Evolutionary conservation across 2,329 filamentous ascomycete genomes (phyloP).

Genomic region (Ophiostoma piceae): DNA sequence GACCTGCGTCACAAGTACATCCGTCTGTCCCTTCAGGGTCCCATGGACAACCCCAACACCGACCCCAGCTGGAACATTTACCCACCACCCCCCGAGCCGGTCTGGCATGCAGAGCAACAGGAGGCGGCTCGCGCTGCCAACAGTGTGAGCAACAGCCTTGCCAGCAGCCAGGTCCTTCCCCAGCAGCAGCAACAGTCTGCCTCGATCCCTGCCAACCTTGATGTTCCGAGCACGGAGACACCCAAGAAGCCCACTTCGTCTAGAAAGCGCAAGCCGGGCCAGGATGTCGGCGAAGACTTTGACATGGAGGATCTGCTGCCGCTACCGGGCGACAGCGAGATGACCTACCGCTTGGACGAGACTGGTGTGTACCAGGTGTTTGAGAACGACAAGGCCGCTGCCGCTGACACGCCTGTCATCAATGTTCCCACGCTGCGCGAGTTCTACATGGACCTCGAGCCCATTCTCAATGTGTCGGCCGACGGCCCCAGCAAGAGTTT

Average conservation of each 20-base stretch:
- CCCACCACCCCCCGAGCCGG: slow-evolving; percentile 83
- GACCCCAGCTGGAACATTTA: slow-evolving; percentile 80
- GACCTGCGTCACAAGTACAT: slow-evolving; percentile 88
- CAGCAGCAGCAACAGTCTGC: slow-evolving; percentile 27
- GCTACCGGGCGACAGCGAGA: slow-evolving; percentile 62
- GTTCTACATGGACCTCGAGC: slow-evolving; percentile 91
- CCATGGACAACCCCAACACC: slow-evolving; percentile 83
- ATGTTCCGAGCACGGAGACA: slow-evolving; percentile 22
- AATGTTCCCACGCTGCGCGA: slow-evolving; percentile 88
- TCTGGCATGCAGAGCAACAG: slow-evolving; percentile 63
- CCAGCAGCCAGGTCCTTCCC: slow-evolving; percentile 44
- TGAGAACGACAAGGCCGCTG: slow-evolving; percentile 58
- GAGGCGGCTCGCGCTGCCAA: slow-evolving; percentile 33
- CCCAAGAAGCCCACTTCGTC: slow-evolving; percentile 30
- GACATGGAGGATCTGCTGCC: slow-evolving; percentile 72
- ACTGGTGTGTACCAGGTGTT: slow-evolving; percentile 92
- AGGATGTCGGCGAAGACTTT: slow-evolving; percentile 91
- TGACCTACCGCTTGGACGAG: slow-evolving; percentile 73
- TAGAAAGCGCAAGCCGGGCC: slow-evolving; percentile 74
- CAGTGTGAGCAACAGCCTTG: slow-evolving; percentile 33
- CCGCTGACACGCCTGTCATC: slow-evolving; percentile 64
- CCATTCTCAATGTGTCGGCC: slow-evolving; percentile 80
- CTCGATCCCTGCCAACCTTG: not conserved
- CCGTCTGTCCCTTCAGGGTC: slow-evolving; percentile 72
- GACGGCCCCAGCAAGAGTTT: slow-evolving; percentile 97